Percentiles rank a stretch among this genome's conserved stretches.
Evolutionary conservation across 2,329 filamentous ascomycete species (phyloP).

Genomic region (Fusarium sp.): DNA sequence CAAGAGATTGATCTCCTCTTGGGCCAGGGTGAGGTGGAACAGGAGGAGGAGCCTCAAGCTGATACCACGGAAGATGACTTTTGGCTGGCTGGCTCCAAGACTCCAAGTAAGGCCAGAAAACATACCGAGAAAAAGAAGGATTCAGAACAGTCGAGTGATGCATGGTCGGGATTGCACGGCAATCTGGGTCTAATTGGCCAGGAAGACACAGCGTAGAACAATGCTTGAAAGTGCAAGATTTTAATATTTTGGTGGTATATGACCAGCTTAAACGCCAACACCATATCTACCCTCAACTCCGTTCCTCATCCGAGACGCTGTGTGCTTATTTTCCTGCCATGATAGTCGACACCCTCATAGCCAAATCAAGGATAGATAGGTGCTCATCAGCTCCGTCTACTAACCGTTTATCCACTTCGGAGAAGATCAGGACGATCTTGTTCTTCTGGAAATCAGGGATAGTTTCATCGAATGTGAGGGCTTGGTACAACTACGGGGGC

Average conservation of each 20-base stretch:
- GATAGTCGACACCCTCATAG: slow-evolving; percentile 83
- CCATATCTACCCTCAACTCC: slow-evolving; percentile 41
- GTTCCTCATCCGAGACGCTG: slow-evolving; percentile 22
- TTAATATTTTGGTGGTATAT: slow-evolving; percentile 29
- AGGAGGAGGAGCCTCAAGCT: slow-evolving; percentile 35
- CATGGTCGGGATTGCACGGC: slow-evolving; percentile 66
- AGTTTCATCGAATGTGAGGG: slow-evolving; percentile 84
- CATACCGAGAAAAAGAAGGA: slow-evolving; percentile 44
- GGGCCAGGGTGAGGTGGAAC: slow-evolving; percentile 48
- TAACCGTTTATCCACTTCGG: slow-evolving; percentile 92
- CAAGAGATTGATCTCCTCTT: slow-evolving; percentile 63
- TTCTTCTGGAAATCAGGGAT: slow-evolving; percentile 90
- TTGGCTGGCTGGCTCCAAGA: slow-evolving; percentile 52
- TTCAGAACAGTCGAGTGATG: slow-evolving; percentile 49
- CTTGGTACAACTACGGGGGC: slow-evolving; percentile 77
- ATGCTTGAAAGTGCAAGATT: slow-evolving; percentile 23
- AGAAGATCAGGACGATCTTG: slow-evolving; percentile 88
- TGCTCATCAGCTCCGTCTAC: slow-evolving; percentile 97
- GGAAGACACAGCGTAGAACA: slow-evolving; percentile 43
- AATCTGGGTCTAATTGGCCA: slow-evolving; percentile 64
- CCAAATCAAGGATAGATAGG: slow-evolving; percentile 86
- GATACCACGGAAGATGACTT: slow-evolving; percentile 45
- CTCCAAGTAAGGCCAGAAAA: slow-evolving; percentile 39
- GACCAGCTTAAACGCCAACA: slow-evolving; percentile 41
- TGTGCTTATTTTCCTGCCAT: slow-evolving; percentile 60